These are phyloP conservation scores for Anisodus tanguticus DNA, from an alignment of 257 asterid species.

Conservation along the genomic window DNA sequence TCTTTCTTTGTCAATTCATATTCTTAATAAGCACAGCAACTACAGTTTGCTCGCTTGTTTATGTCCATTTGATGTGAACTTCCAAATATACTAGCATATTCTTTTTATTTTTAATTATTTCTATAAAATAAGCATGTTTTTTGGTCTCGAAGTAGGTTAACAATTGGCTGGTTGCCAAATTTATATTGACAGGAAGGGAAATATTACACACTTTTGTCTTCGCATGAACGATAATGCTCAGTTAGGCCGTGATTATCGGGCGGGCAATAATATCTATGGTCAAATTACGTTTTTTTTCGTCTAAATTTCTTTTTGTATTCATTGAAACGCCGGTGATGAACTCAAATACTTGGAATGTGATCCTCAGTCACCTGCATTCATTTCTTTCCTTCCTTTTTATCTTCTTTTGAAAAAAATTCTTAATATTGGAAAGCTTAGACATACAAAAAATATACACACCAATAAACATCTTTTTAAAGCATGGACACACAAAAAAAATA, in stretches of 20 bases:
- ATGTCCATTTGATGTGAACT: constrained; percentile 37
- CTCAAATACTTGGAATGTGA: no score
- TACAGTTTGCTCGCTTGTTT: constrained; percentile 36
- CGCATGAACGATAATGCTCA: neutral
- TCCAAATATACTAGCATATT: neutral
- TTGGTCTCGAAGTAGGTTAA: constrained; percentile 3
- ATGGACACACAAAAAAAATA: no score
- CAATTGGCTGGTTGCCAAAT: neutral
- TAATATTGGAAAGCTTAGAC: no score
- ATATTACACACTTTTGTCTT: neutral
- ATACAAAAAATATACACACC: neutral
- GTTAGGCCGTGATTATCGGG: neutral
- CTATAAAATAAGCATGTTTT: neutral
- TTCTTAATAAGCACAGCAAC: neutral
- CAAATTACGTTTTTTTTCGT: neutral
- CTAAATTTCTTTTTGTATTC: neutral
- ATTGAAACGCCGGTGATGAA: neutral
- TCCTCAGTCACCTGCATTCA: no score
- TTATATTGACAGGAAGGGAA: constrained; percentile 2
- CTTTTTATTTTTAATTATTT: neutral
- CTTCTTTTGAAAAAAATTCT: no score
- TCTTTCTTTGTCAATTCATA: neutral
- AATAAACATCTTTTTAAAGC: no score
- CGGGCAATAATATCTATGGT: neutral
- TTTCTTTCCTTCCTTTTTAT: no score